Conservation (phyloP, 2,329 filamentous ascomycete genomes). For the Paraphaeosphaeria minitans region DNA sequence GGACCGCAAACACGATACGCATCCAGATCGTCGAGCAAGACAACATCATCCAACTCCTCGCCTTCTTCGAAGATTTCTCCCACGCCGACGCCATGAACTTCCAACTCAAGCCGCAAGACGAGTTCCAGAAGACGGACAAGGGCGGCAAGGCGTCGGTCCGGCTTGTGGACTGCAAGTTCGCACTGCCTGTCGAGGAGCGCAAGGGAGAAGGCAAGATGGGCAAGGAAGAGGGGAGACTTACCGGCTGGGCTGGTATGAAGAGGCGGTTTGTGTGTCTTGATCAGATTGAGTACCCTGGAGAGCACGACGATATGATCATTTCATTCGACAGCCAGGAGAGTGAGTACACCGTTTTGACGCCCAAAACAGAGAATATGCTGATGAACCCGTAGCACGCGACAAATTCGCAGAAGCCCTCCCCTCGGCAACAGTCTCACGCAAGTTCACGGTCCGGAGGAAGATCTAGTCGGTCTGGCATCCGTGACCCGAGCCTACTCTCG, state of each 20-base stretch:
- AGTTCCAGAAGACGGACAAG: conserved; percentile 68
- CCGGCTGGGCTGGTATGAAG: conserved; percentile 60
- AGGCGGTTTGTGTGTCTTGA: conserved; percentile 83
- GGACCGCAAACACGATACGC: conserved; percentile 80
- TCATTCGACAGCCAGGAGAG: conserved; percentile 79
- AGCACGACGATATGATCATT: conserved; percentile 90
- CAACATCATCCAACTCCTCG: conserved; percentile 76
- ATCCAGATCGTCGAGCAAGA: conserved; percentile 81
- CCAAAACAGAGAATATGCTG: conserved; percentile 19
- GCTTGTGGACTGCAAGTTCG: conserved; percentile 89
- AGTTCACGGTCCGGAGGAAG: conserved; percentile 52
- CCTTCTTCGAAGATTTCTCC: conserved; percentile 86
- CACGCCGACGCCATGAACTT: conserved; percentile 92
- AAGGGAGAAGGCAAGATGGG: conserved; percentile 56
- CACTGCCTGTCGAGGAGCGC: conserved; percentile 66
- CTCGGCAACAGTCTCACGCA: conserved; percentile 48
- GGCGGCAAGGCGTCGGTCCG: conserved; percentile 70
- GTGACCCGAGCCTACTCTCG: too few relatives aligned
- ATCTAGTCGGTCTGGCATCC: conserved; percentile 26
- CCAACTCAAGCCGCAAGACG: conserved; percentile 80
- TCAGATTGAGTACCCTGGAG: conserved; percentile 84
- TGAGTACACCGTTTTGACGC: conserved; percentile 52
- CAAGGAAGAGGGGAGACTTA: conserved; percentile 54
- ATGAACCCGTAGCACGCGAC: conserved; percentile 49
- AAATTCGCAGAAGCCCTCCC: conserved; percentile 53